Base-by-base conservation (phyloP, 805 yeast species). In the Candida anglica region DNA sequence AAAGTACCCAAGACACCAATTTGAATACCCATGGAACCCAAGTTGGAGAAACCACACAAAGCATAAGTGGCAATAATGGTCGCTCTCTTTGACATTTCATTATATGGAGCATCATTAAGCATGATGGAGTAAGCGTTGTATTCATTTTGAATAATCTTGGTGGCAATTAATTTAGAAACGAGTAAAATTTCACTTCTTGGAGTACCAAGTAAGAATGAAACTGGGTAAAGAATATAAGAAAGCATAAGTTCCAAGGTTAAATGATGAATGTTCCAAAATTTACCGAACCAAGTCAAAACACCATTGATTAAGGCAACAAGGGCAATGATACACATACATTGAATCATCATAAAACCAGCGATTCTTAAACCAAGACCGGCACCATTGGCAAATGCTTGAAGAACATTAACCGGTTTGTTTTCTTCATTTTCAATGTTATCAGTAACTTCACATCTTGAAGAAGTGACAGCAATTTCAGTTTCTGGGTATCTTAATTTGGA, bases 401-500 rank as follows among this genome's bases (percentile, higher is more conserved):
- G 60, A 10, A 73, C 74, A 44, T 75, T 76, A 38, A 60, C 60
- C 2, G 79, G 71, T 40, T 45, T 43, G 19, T 51, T 61, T 45
- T 39, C 37, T 19, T 50, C 47, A 15, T 52, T 58, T 9, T 50
- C 52, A 28, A 54, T 55, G 9, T 62, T 58, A 17, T 64, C 66
- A 25, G 62, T 64, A 40, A 75, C 58, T n/a, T 68, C 64, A 15
- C 69, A 63, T 32, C 58, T 60, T 19, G 79, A 77, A 30, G 63
- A 50, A 18, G 81, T 69, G 29, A 76, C 43, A 3, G 82, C 66
- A 41, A 62, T 69, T 40, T 77, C 82, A 4, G 72, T 66, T 46
- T 77, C 84, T 11, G 84, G 84, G 41, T 56, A 60, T 49, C 83
- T 67, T 40, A 77, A 61, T 46, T 77, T 77, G 11, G 81, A 71